Evolutionary conservation across 441 rosid species (phyloP).

Genomic region (Eutrema salsugineum): DNA sequence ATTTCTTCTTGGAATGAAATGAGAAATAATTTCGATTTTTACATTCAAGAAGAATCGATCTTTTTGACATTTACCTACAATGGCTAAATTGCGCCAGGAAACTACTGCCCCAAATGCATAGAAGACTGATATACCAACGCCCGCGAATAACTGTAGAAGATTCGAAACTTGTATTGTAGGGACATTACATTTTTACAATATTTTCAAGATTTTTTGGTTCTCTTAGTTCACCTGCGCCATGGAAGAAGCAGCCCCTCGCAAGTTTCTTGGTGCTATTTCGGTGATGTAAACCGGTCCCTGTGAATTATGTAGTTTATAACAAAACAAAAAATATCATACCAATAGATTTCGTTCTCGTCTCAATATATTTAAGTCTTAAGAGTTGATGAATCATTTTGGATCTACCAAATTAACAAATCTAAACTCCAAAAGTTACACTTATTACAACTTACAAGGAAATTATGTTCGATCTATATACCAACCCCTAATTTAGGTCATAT

Average conservation of each 20-base stretch:
- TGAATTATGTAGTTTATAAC: background rate
- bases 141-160: conserved; percentile 33
- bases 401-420: background rate
- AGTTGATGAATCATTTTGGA: background rate
- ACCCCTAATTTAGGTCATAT: background rate
- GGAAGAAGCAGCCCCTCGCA: conserved; percentile 30
- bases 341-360: background rate
- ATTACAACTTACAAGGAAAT: background rate
- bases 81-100: conserved; percentile 44
- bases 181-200: background rate
- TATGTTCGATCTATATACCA: background rate
- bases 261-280: conserved; percentile 31
- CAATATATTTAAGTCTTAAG: background rate
- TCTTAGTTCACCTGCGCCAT: conserved; percentile 11
- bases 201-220: background rate
- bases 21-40: background rate
- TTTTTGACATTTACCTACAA: conserved; percentile 32
- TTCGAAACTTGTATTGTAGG: background rate
- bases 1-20: background rate
- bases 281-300: conserved; percentile 35
- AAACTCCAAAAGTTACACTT: background rate
- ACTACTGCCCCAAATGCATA: conserved; percentile 40
- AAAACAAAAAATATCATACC: background rate
- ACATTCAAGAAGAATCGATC: background rate
- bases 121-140: conserved; percentile 35